Evolutionary conservation across 2,329 filamentous ascomycete species (phyloP).

Genomic region (Aspergillus nomiae): DNA sequence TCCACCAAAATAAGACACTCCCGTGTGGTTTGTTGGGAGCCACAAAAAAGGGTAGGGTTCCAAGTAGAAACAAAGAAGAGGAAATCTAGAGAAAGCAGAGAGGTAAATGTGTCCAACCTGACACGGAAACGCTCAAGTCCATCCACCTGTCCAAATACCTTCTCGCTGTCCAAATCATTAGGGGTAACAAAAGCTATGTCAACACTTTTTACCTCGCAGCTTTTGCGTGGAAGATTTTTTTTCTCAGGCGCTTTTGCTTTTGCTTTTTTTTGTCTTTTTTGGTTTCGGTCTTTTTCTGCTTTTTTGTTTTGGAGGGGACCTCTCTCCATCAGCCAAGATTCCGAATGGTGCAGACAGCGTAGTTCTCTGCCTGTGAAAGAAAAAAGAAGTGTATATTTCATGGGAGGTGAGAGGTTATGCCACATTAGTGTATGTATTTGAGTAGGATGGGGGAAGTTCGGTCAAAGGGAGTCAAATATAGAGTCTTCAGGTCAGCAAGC

Average conservation of each 20-base stretch:
- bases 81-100: background rate
- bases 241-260: conserved; percentile 10
- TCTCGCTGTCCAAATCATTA: conserved; percentile 18
- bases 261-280: conserved; percentile 15
- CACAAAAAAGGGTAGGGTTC: background rate
- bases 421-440: conserved; percentile 23
- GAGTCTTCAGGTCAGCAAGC: conserved; percentile 5
- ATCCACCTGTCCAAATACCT: conserved; percentile 17
- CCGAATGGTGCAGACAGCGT: conserved; percentile 2
- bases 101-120: background rate
- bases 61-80: conserved; percentile 6
- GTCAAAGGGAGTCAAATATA: conserved; percentile 5
- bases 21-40: background rate
- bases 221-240: conserved; percentile 13
- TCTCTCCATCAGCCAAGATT: conserved; percentile 22
- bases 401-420: conserved; percentile 20
- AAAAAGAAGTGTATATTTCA: conserved; percentile 4
- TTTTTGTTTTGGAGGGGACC: conserved; percentile 16
- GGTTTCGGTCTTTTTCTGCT: conserved; percentile 5
- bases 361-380: background rate
- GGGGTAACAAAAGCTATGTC: conserved; percentile 14
- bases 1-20: background rate
- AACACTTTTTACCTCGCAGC: conserved; percentile 6
- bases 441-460: conserved; percentile 5
- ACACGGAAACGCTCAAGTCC: conserved; percentile 13